Base-by-base conservation (phyloP, 345 rosid genomes). In the Jatropha curcas region DNA sequence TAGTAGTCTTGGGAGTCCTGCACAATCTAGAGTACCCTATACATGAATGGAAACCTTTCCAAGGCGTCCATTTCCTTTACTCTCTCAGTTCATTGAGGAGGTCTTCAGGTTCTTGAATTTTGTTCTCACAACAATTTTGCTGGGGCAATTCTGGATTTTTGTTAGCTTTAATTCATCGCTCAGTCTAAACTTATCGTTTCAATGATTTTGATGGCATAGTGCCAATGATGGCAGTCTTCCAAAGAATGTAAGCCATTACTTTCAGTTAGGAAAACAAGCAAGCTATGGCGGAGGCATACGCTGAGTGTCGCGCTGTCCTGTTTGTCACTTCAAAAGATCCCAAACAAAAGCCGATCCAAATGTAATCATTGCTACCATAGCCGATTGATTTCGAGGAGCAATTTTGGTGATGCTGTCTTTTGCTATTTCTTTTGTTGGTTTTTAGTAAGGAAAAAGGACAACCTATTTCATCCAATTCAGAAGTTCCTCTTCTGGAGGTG, bases 161-260 rank as follows among this genome's bases (percentile, higher is more conserved):
- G 52, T 28, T 3, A 8, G 19, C 9, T 8, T 4, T 5, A 13
- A 7, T 1, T 33, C 19, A 20, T 20, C 59, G 61, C 12, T 46
- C 16, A 7, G 3, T 22, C 51, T 77, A 52, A 65, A 76, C 4
- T 31, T 76, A 50, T 69, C 79, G n/a, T 2, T 76, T 16, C 24
- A 76, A 76, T 30, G 41, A 70, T 8, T n/a, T 76, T 55, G 68
- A 53, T 33, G 69, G 74, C 14, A 58, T 28, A 13, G 50, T 76
- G 27, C 70, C 74, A 20, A 13, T 41, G 5, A 2, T 27, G 24
- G 74, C 74, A 37, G 41, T 70, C 12, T 76, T 76, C 45, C n/a
- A n/a, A 8, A 55, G 51, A 76, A 76, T 62, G 64, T 57, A 43
- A 69, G 70, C 22, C 45, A 20, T 48, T 1, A 2, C 67, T 6